phyloP scores from a whole-genome alignment of 441 rosid species.

The Adansonia rubrostipa region DNA sequence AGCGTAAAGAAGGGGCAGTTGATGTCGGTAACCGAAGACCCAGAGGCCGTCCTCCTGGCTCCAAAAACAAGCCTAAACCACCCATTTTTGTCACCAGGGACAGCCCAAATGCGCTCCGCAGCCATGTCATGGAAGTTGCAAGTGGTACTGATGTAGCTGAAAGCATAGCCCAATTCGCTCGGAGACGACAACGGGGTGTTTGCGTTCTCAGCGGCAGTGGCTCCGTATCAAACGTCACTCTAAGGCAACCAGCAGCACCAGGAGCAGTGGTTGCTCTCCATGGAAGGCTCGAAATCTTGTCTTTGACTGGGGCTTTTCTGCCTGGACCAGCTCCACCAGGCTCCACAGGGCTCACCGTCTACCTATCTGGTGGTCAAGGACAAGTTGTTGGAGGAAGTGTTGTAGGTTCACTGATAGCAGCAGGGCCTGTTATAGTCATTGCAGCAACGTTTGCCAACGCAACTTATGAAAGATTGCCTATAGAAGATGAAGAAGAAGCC shows the following conservation, averaged over 20 bases:
- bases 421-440: constrained; percentile 7
- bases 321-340: constrained; percentile 10
- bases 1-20: background rate
- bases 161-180: constrained; percentile 1
- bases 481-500: constrained; percentile 8
- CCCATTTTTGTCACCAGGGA: constrained; percentile 4
- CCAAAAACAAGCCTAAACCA: constrained; percentile 4
- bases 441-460: constrained; percentile 2
- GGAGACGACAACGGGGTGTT: constrained; percentile 1
- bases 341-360: background rate
- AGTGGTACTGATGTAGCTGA: constrained; percentile 1
- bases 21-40: constrained; percentile 9
- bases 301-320: background rate
- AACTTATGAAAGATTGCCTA: background rate
- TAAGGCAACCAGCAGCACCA: background rate
- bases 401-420: background rate
- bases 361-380: constrained; percentile 7
- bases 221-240: background rate
- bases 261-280: constrained; percentile 1
- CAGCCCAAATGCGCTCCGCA: constrained; percentile 4
- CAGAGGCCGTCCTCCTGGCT: background rate
- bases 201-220: constrained; percentile 3
- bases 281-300: constrained; percentile 2
- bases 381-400: background rate
- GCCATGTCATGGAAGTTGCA: constrained; percentile 7